phyloP scores from a whole-genome alignment of 176 grass and related monocot genomes.

The Dactylis glomerata region DNA sequence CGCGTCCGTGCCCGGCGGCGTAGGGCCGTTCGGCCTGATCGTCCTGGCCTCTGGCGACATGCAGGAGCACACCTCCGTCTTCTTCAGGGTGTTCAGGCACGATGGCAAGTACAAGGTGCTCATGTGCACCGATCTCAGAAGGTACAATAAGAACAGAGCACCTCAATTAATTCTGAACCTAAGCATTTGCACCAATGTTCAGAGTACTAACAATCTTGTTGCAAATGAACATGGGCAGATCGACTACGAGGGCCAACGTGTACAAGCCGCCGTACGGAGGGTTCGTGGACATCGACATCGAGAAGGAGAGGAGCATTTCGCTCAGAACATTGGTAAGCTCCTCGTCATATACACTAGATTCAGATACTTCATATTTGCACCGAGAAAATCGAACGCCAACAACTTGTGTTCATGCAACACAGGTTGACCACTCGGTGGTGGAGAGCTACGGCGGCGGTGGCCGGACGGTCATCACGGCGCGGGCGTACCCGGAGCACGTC shows the following conservation, averaged over 20 bases:
- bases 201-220: background rate
- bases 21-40: constrained; percentile 77
- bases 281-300: constrained; percentile 35
- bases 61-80: constrained; percentile 63
- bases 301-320: constrained; percentile 38
- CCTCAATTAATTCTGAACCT: background rate
- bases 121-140: constrained; percentile 65
- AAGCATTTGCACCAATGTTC: background rate
- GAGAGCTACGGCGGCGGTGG: background rate
- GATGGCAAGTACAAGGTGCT: constrained; percentile 35
- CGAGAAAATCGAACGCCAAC: no score
- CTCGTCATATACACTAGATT: background rate
- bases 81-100: constrained; percentile 68
- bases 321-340: constrained; percentile 56
- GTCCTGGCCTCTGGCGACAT: constrained; percentile 56
- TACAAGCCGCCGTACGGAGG: constrained; percentile 50
- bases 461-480: background rate
- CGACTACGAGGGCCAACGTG: constrained; percentile 29
- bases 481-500: background rate
- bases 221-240: constrained; percentile 9
- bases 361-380: background rate
- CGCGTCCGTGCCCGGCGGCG: constrained; percentile 49
- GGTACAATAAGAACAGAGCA: background rate
- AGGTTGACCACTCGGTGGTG: background rate
- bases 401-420: background rate